These are phyloP conservation scores for Pseudisothecium myosuroides DNA, from an alignment of 225 moss, liverwort and hornwort genomes.

Conservation along the genomic window DNA sequence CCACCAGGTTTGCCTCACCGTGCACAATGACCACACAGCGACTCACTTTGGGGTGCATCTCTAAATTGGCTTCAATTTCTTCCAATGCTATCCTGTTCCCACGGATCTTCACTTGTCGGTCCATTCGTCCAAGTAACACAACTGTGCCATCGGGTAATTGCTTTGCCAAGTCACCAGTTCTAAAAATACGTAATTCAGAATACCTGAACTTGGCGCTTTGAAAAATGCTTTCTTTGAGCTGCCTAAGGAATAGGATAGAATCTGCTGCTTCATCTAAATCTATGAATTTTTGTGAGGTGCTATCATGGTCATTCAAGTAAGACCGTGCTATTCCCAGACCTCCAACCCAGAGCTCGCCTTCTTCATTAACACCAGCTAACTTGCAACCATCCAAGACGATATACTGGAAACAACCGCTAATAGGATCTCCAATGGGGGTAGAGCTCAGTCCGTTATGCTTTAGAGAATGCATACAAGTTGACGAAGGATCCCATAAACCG, in stretches of 20 bases:
- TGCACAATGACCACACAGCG: slow-evolving; percentile 13
- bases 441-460: neutral
- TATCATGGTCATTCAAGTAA: slow-evolving; percentile 22
- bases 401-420: neutral
- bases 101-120: slow-evolving; percentile 33
- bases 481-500: neutral
- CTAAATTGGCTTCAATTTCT: slow-evolving; percentile 22
- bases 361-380: slow-evolving; percentile 14
- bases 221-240: neutral
- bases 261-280: neutral
- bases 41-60: slow-evolving; percentile 20
- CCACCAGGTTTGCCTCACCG: slow-evolving; percentile 18
- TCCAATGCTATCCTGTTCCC: slow-evolving; percentile 35
- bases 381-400: slow-evolving; percentile 2
- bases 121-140: slow-evolving; percentile 26
- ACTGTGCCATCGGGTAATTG: slow-evolving; percentile 11
- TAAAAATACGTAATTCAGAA: neutral
- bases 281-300: slow-evolving; percentile 7
- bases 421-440: slow-evolving; percentile 27
- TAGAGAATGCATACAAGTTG: neutral
- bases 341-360: slow-evolving; percentile 43
- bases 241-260: neutral
- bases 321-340: slow-evolving; percentile 30
- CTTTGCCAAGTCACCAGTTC: slow-evolving; percentile 25
- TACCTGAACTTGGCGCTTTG: neutral